Percentiles rank a stretch among this genome's conserved stretches.
phyloP scores from a whole-genome alignment of 306 rosid species.

The Rubus parviflorus region DNA sequence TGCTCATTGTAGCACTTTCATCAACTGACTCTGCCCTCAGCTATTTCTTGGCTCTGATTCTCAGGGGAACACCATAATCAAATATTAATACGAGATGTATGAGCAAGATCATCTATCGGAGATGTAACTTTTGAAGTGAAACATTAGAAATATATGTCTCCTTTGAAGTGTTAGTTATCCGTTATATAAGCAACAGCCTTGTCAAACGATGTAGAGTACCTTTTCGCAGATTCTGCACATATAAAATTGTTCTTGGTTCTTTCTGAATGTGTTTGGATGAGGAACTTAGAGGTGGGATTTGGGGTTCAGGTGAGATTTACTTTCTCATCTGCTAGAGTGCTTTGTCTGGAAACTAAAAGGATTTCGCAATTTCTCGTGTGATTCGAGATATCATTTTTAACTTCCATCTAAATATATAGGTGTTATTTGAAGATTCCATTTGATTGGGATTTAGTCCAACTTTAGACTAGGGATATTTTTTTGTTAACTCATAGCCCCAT shows the following conservation, averaged over 20 bases:
- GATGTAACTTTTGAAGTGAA: neutral
- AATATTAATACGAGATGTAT: neutral
- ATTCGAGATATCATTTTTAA: no score
- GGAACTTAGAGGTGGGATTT: no score
- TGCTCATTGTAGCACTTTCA: conserved; percentile 70
- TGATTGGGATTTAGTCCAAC: neutral
- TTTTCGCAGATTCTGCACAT: neutral
- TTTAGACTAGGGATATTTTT: no score
- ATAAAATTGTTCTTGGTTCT: neutral
- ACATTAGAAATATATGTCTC: neutral
- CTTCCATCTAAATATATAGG: conserved; percentile 17
- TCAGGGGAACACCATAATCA: conserved; percentile 46
- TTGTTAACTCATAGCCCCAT: no score
- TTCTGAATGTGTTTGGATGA: neutral
- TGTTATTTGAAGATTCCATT: neutral
- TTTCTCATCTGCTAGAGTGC: neutral
- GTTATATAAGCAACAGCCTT: neutral
- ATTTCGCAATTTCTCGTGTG: no score
- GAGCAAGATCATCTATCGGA: neutral
- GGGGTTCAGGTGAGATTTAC: neutral
- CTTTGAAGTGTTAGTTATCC: neutral
- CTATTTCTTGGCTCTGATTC: conserved; percentile 59
- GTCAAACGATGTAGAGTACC: neutral
- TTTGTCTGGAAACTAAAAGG: neutral
- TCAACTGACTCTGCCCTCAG: conserved; percentile 73